Evolutionary conservation across 2,329 filamentous ascomycete species (phyloP).

Genomic region (Diplocarpon mali): DNA sequence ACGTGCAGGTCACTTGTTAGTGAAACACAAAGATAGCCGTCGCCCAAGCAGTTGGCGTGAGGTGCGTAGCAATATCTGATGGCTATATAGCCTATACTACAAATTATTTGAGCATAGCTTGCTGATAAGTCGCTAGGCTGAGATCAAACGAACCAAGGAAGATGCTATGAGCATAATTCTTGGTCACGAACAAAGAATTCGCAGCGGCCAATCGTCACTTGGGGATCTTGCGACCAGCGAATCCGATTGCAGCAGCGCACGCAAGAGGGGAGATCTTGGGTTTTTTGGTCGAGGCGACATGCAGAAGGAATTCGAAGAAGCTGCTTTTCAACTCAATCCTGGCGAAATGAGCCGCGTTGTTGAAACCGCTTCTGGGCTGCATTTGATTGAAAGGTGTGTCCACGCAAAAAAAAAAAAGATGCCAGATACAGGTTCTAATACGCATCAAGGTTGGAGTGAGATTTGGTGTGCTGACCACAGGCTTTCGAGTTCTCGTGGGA

Average conservation of each 20-base stretch:
- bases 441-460: slow-evolving; percentile 14
- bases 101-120: background rate
- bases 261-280: slow-evolving; percentile 88
- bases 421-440: background rate
- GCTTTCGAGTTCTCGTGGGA: background rate
- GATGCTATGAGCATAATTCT: slow-evolving; percentile 73
- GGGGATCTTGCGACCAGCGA: slow-evolving; percentile 80
- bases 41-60: slow-evolving; percentile 90
- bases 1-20: slow-evolving; percentile 79
- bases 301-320: slow-evolving; percentile 98
- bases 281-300: slow-evolving; percentile 93
- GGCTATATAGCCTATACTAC: background rate
- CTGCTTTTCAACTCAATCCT: slow-evolving; percentile 78
- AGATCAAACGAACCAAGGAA: slow-evolving; percentile 81
- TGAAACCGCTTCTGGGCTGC: slow-evolving; percentile 85
- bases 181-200: slow-evolving; percentile 66
- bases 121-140: slow-evolving; percentile 35
- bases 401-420: too few species aligned
- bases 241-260: slow-evolving; percentile 90
- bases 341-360: slow-evolving; percentile 81
- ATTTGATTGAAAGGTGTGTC: slow-evolving; percentile 80
- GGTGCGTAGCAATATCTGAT: slow-evolving; percentile 28
- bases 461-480: background rate
- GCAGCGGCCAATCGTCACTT: slow-evolving; percentile 53
- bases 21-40: slow-evolving; percentile 85